Base-by-base conservation (phyloP, 805 yeast species). In the Yamadazyma akitaensis region DNA sequence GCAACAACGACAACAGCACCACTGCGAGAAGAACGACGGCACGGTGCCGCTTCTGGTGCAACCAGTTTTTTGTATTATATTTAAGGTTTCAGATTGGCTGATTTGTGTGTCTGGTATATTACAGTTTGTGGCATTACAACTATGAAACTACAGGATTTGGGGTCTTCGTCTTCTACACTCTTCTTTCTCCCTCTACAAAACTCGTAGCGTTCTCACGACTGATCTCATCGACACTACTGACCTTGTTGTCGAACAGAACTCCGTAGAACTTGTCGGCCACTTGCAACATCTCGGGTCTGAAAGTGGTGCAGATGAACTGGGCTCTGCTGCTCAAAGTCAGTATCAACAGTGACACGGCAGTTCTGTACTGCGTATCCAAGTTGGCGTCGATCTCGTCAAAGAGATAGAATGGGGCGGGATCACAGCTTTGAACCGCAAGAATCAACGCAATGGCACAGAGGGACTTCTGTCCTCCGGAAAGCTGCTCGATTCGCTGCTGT, bases 381-480 rank as follows among this genome's bases (percentile, higher is more conserved):
- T 92, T 94, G 4, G 98, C 97, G 68, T 94, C 99, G 49, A 94
- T 85, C 69, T 94, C 99, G 65, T 94, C 99, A 64, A 94, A 92
- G 40, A 94, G 67, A 61, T 94, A 94, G 63, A 94, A 94, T 41
- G 98, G 97, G 8, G 97, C 97, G 10, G 98, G 98, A 56, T 94
- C 98, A 53, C 95, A 88, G 59, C 79, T 82, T 68, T 94, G 99
- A 49, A 92, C 88, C 3, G 99, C 97, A 48, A 94, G 75, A 53
- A 94, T 91, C 42, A 94, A 76, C 0, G 98, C 91, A 55, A 94
- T 82, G 0, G 99, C 98, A 72, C 98, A 91, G n/a, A 94, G 71
- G 0, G 97, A 87, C 62, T 92, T 92, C 60, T 94, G 99, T 10
- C 99, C 99, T 35, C 99, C 99, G 1, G 97, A 88, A 14, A 94